phyloP scores from a whole-genome alignment of 2,329 filamentous ascomycete genomes.

The Cladophialophora yegresii region DNA sequence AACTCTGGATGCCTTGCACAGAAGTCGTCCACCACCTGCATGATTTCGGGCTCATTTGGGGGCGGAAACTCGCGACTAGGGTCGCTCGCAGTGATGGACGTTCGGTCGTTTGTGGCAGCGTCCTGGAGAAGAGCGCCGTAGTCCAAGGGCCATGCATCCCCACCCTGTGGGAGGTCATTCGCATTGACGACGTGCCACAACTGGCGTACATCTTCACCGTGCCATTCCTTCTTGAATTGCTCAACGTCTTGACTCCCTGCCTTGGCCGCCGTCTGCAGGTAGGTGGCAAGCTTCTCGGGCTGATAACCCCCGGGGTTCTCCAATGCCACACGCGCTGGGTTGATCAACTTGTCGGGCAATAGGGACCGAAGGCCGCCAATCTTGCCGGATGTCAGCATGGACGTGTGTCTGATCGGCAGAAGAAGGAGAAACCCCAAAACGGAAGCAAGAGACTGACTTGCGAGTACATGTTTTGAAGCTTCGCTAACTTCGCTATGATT shows the following conservation, averaged over 20 bases:
- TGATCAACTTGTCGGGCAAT: conserved; percentile 44
- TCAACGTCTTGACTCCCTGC: conserved; percentile 44
- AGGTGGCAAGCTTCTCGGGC: conserved; percentile 42
- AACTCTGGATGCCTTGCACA: conserved; percentile 25
- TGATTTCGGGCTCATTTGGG: conserved; percentile 18
- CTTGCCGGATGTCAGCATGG: conserved; percentile 37
- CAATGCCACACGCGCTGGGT: conserved; percentile 46
- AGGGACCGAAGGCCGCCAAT: conserved; percentile 48
- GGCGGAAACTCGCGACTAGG: conserved; percentile 1
- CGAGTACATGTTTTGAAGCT: conserved; percentile 34
- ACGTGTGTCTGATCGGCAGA: not conserved
- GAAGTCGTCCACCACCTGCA: conserved; percentile 26
- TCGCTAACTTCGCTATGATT: conserved; percentile 33
- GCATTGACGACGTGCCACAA: conserved; percentile 45
- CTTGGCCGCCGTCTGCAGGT: conserved; percentile 42
- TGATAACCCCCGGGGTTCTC: conserved; percentile 41
- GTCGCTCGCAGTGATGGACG: conserved; percentile 5
- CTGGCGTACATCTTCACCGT: conserved; percentile 44
- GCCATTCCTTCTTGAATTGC: conserved; percentile 46
- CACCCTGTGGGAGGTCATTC: conserved; percentile 43
- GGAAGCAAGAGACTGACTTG: conserved; percentile 27
- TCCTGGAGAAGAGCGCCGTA: conserved; percentile 43
- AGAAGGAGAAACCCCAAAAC: not conserved
- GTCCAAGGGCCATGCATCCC: conserved; percentile 47
- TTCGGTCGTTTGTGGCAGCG: conserved; percentile 39